Percentiles rank a stretch among this genome's conserved stretches.
phyloP scores from a whole-genome alignment of 139 green algal genomes.

The Chlamydomonas applanata region DNA sequence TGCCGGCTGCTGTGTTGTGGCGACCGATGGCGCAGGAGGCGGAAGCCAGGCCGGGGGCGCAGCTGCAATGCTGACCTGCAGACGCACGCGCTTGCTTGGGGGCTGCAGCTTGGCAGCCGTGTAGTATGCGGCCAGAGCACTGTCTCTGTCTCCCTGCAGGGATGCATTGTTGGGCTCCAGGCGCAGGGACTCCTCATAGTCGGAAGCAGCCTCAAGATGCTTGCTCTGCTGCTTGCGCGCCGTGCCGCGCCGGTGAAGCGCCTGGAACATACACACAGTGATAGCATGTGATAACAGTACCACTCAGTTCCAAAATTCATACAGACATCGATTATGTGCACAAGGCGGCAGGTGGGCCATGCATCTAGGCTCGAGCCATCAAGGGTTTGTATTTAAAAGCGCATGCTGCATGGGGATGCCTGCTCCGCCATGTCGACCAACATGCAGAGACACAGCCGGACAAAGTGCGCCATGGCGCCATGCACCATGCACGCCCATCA shows the following conservation, averaged over 20 bases:
- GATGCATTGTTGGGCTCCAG: conserved; percentile 61
- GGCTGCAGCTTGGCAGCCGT: conserved; percentile 11
- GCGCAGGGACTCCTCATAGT: conserved; percentile 69
- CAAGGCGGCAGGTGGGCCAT: too few relatives aligned
- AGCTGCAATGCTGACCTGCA: not conserved
- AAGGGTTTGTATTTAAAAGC: too few relatives aligned
- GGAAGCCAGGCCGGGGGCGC: not conserved
- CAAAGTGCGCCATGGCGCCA: too few relatives aligned
- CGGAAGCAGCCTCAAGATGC: conserved; percentile 45
- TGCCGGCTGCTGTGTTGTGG: not conserved
- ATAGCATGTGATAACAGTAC: too few relatives aligned
- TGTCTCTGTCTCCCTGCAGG: conserved; percentile 45
- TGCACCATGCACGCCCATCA: too few relatives aligned
- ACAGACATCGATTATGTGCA: too few relatives aligned
- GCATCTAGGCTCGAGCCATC: too few relatives aligned
- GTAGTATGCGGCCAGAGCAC: conserved; percentile 13
- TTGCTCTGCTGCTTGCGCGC: conserved; percentile 49
- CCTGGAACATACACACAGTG: too few relatives aligned
- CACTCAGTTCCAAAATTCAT: too few relatives aligned
- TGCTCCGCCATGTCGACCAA: too few relatives aligned
- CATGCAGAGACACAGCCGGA: too few relatives aligned
- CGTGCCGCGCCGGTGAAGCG: conserved; percentile 54
- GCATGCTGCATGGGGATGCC: too few relatives aligned
- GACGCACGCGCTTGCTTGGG: not conserved
- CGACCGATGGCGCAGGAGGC: not conserved